Percentiles rank a stretch among this genome's conserved stretches.
phyloP scores from a whole-genome alignment of 345 rosid species.

The Turnera subulata region DNA sequence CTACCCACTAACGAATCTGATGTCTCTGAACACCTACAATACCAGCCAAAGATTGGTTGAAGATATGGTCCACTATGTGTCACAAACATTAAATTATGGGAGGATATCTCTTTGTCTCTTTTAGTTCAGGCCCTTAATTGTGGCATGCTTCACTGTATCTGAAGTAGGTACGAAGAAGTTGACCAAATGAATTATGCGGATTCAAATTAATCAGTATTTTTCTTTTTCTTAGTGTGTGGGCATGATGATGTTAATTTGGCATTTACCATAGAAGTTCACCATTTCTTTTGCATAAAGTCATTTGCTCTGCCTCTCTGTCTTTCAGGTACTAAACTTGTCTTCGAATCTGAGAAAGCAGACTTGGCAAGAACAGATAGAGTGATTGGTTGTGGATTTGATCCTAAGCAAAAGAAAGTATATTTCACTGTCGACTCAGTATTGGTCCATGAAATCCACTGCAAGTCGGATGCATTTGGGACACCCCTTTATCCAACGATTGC shows the following conservation, averaged over 20 bases:
- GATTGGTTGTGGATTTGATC: slow-evolving; percentile 68
- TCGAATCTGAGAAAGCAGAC: slow-evolving; percentile 45
- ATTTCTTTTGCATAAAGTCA: not conserved
- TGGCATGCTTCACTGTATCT: slow-evolving; percentile 14
- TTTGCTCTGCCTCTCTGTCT: too few species aligned
- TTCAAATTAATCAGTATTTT: slow-evolving; percentile 13
- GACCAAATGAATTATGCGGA: slow-evolving; percentile 6
- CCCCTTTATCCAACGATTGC: slow-evolving; percentile 64
- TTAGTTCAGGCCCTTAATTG: not conserved
- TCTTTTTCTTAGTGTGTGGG: not conserved
- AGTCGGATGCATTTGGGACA: slow-evolving; percentile 48
- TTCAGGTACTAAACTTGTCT: slow-evolving; percentile 62
- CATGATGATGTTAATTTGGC: too few species aligned
- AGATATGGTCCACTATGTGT: too few species aligned
- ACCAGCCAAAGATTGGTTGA: too few species aligned
- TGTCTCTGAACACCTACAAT: too few species aligned
- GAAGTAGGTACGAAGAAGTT: slow-evolving; percentile 23
- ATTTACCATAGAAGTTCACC: too few species aligned
- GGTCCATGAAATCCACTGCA: slow-evolving; percentile 50
- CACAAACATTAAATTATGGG: too few species aligned
- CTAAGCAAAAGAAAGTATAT: slow-evolving; percentile 54
- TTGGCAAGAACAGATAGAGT: slow-evolving; percentile 47
- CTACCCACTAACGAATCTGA: too few species aligned
- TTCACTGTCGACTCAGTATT: slow-evolving; percentile 56
- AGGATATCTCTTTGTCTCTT: too few species aligned